phyloP scores from a whole-genome alignment of 148 eudicot species.

The Silene latifolia region DNA sequence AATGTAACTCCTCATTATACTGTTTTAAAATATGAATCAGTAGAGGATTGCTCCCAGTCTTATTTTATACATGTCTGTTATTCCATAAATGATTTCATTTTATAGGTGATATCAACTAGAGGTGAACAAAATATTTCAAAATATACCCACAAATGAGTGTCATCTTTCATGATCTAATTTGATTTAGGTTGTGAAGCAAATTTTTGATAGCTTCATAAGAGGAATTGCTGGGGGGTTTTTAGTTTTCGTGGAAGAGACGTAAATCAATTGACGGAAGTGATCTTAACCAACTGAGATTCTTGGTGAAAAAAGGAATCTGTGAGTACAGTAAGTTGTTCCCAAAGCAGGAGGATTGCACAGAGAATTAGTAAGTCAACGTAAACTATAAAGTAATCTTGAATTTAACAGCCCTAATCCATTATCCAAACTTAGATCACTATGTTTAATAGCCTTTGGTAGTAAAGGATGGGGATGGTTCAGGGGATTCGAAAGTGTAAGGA shows the following conservation, averaged over 20 bases:
- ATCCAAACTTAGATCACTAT: too few species aligned
- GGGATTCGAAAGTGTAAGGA: not conserved
- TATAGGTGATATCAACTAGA: too few species aligned
- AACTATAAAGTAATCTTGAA: not conserved
- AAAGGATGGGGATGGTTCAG: not conserved
- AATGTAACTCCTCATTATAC: not conserved
- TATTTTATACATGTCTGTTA: not conserved
- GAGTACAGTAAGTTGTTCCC: not conserved
- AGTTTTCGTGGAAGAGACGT: not conserved
- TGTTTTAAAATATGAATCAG: not conserved
- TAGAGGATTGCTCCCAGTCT: not conserved
- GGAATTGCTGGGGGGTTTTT: not conserved
- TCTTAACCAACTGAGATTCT: not conserved
- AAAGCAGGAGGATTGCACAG: not conserved
- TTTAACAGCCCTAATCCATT: not conserved
- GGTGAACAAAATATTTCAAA: not conserved
- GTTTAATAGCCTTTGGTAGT: not conserved
- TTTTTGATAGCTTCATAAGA: not conserved
- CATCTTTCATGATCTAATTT: not conserved
- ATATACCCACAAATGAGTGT: not conserved
- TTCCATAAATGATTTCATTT: not conserved
- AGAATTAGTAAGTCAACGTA: not conserved
- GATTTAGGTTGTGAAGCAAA: not conserved
- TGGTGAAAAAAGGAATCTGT: not conserved
- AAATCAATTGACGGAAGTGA: not conserved